Evolutionary conservation across 2,329 filamentous ascomycete genomes (phyloP).

Genomic region (Aciculosporium take): DNA sequence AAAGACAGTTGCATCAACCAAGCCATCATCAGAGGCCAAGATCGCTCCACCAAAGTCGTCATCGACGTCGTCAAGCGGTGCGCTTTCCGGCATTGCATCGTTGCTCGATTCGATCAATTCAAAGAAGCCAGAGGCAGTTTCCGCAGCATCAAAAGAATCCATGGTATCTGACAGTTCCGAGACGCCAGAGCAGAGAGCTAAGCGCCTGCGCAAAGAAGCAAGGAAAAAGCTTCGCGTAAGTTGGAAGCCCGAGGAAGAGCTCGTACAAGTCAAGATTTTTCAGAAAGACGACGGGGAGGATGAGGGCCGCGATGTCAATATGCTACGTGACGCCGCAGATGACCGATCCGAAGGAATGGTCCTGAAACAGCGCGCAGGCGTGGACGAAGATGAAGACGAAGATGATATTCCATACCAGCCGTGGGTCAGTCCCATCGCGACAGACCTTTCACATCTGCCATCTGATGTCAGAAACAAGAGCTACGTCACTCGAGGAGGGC

Average conservation of each 20-base stretch:
- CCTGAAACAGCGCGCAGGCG: conserved; percentile 37
- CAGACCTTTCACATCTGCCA: conserved; percentile 34
- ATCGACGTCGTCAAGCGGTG: conserved; percentile 13
- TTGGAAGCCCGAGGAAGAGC: conserved; percentile 53
- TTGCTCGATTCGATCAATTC: conserved; percentile 37
- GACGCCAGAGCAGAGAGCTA: conserved; percentile 52
- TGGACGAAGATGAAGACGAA: conserved; percentile 43
- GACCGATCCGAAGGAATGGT: conserved; percentile 61
- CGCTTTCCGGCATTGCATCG: conserved; percentile 37
- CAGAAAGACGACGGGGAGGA: conserved; percentile 60
- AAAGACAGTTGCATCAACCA: conserved; percentile 10
- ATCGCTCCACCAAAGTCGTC: conserved; percentile 3
- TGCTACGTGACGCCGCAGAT: conserved; percentile 58
- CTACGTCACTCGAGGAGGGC: conserved; percentile 41
- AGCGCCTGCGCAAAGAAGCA: conserved; percentile 57
- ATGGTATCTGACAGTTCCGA: conserved; percentile 40
- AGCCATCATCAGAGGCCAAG: conserved; percentile 16
- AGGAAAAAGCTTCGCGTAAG: conserved; percentile 55
- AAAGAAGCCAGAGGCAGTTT: conserved; percentile 23
- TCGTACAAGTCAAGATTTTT: conserved; percentile 56
- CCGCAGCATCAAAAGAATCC: conserved; percentile 37
- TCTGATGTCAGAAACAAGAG: conserved; percentile 31
- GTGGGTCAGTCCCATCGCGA: conserved; percentile 33
- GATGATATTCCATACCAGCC: conserved; percentile 39
- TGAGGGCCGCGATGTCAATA: conserved; percentile 49